Evolutionary conservation across 75 land plant species (phyloP).

Genomic region (Sequoiadendron giganteum): DNA sequence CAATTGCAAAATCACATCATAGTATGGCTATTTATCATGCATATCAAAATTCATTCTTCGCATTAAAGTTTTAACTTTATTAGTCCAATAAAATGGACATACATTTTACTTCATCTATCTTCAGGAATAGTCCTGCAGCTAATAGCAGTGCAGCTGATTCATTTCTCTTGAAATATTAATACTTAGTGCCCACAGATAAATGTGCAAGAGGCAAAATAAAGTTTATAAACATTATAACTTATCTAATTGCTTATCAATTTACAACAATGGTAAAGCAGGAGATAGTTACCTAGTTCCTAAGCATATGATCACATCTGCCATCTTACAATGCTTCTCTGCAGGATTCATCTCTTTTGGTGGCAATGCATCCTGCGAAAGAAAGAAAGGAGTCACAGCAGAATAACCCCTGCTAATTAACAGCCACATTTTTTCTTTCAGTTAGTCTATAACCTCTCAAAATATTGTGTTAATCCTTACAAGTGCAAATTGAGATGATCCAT

Average conservation of each 20-base stretch:
- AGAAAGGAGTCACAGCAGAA: neutral
- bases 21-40: neutral
- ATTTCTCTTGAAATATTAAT: neutral
- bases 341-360: conserved; percentile 78
- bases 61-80: neutral
- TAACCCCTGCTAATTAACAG: neutral
- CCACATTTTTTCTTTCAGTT: neutral
- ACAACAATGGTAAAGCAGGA: neutral
- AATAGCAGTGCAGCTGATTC: neutral
- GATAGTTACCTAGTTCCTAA: conserved; percentile 86
- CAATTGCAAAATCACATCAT: neutral
- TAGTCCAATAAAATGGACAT: neutral
- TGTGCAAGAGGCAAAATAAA: neutral
- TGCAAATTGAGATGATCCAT: neutral
- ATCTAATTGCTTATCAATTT: neutral
- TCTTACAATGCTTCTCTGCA: conserved; percentile 84
- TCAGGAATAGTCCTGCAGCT: neutral
- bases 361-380: conserved; percentile 65
- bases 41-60: neutral
- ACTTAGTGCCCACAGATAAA: neutral
- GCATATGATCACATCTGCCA: conserved; percentile 86
- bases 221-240: neutral
- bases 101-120: neutral
- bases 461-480: neutral
- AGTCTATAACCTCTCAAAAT: neutral